Conservation (phyloP, 169 alveolate species). For the Besnoitia besnoiti region DNA sequence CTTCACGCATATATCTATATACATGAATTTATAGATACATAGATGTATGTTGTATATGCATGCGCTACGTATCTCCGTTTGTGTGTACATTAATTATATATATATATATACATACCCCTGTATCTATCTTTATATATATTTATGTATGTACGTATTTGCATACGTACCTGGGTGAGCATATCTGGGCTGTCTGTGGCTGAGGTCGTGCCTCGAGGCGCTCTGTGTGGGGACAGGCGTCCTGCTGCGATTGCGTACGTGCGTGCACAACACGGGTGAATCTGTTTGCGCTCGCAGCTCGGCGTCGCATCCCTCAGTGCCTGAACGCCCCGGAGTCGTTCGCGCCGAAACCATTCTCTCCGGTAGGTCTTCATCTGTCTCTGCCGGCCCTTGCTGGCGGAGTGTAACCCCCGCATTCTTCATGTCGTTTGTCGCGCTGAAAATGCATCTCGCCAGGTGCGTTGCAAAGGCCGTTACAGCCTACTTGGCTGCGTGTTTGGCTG, state of each 20-base stretch:
- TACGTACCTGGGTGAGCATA: background rate
- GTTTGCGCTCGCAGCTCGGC: conserved; percentile 52
- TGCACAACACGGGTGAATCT: too few relatives aligned
- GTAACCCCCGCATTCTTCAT: too few relatives aligned
- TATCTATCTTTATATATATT: background rate
- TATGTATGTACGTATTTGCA: background rate
- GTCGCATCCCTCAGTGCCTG: conserved; percentile 64
- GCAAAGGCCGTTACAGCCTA: too few relatives aligned
- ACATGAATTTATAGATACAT: background rate
- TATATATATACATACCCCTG: background rate
- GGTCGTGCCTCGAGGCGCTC: too few relatives aligned
- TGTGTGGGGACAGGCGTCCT: too few relatives aligned
- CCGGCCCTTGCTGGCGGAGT: too few relatives aligned
- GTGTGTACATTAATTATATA: background rate
- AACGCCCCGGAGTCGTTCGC: conserved; percentile 49
- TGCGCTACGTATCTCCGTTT: too few relatives aligned
- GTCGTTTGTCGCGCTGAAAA: too few relatives aligned
- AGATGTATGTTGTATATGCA: background rate
- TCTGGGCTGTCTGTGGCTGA: too few relatives aligned
- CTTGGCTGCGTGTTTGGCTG: too few relatives aligned
- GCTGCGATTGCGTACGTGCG: too few relatives aligned
- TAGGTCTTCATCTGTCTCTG: background rate
- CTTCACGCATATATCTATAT: background rate
- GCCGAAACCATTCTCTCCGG: conserved; percentile 68
- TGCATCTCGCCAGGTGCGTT: too few relatives aligned